Evolutionary conservation across 768 basidiomycete species (phyloP), one percentile per base, ranked within the genome.

Genomic region (Boletellus ananiceps): DNA sequence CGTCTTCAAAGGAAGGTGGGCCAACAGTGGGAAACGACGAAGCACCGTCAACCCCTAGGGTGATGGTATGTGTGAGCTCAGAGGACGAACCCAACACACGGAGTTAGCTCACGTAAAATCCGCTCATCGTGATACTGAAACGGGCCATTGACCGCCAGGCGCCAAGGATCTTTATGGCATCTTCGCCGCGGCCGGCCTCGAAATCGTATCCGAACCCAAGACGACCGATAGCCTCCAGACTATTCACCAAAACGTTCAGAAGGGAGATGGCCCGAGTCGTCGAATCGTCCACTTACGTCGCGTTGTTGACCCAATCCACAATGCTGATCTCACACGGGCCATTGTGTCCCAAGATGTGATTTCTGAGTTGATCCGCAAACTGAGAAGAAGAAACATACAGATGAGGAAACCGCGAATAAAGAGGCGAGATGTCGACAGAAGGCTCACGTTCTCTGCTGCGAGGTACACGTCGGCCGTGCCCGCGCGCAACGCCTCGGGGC

Each of bases 191-290:
- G 3, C 40, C 50, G 4, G 45, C 50, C 32, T 51, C 39, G 25
- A 51, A 51, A 29, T 51, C 45, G 21, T 51, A 39, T 21, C 50
- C 50, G 39, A 51, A 51, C 2, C 50, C 50, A 8, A 51, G 50
- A 8, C 50, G 45, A 25, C 50, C 45, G 19, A 51, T 51, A 11
- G 27, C 45, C 15, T 51, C 45, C 6, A 51, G n/a, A 6, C 50
- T 51, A 39, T 5, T 4, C 31, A 29, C 27, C 15, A 51, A 4
- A 31, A 40, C 8, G 18, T 6, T 35, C 23, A 35, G 13, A 15
- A 36, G 27, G 13, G 34, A 50, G n/a, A 7, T 8, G 5, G 8
- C 27, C 36, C 3, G 7, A 8, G 27, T 2, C 34, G 5, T 8
- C 27, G 12, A 37, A 25, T 23, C 13, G 5, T 8, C 14, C 15